A percentile compares a stretch with the other conserved stretches of the same genome.
phyloP scores from a whole-genome alignment of 2,329 filamentous ascomycete genomes.

The Huntiella abstrusa region DNA sequence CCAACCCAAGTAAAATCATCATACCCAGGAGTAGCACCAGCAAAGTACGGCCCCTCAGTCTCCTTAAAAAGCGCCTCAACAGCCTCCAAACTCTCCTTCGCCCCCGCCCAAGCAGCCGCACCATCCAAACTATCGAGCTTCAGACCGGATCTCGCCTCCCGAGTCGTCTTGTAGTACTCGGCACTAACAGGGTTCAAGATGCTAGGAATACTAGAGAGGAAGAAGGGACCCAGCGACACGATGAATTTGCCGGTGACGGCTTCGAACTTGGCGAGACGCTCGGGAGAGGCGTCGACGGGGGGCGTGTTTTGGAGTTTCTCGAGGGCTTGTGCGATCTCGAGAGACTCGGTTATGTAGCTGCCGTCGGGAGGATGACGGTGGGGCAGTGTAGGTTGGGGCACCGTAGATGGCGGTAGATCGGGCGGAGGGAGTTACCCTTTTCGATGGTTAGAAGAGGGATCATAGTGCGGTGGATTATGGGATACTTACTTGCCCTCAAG shows the following conservation, averaged over 20 bases:
- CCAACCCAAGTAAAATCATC: conserved; percentile 38
- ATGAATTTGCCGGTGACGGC: conserved; percentile 17
- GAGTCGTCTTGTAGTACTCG: conserved; percentile 22
- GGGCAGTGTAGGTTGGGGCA: conserved; percentile 33
- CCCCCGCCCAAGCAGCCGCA: conserved; percentile 29
- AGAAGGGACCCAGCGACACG: conserved; percentile 21
- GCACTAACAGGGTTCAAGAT: conserved; percentile 32
- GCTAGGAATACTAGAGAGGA: conserved; percentile 28
- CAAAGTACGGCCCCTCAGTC: conserved; percentile 38
- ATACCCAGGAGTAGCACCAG: conserved; percentile 35
- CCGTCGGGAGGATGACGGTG: conserved; percentile 36
- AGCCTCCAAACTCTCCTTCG: conserved; percentile 15
- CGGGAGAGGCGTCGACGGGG: conserved; percentile 36
- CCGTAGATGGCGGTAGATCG: neutral
- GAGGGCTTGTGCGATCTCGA: conserved; percentile 37
- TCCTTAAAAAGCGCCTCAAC: conserved; percentile 34
- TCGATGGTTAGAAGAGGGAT: neutral
- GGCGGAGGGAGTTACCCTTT: conserved; percentile 25
- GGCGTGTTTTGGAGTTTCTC: conserved; percentile 40
- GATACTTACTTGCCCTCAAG: conserved; percentile 33
- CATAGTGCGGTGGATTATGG: neutral
- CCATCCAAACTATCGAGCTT: conserved; percentile 30
- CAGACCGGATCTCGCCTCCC: conserved; percentile 11
- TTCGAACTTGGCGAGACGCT: conserved; percentile 26
- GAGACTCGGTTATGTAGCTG: conserved; percentile 44